These are phyloP conservation scores for Xylaria flabelliformis DNA, from an alignment of 495 filamentous ascomycete genomes.

Conservation along the genomic window DNA sequence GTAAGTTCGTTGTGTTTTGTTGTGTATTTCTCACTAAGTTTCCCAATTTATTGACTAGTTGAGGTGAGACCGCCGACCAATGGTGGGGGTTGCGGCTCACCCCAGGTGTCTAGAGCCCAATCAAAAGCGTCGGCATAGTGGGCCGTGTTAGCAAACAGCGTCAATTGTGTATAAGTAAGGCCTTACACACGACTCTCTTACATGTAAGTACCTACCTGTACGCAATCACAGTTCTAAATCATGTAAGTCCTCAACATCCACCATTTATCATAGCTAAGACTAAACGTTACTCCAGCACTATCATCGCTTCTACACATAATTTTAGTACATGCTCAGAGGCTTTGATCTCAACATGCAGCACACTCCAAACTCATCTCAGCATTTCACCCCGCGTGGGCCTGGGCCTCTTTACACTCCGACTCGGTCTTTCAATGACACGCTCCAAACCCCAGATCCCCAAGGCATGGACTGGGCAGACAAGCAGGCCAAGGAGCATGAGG, in stretches of 20 bases:
- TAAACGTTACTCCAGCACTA: not conserved
- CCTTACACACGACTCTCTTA: not conserved
- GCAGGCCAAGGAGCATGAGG: conserved; percentile 62
- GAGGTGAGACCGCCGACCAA: conserved; percentile 9
- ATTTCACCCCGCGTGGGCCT: conserved; percentile 38
- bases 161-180: not conserved
- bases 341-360: conserved; percentile 31
- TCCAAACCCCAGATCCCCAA: conserved; percentile 33
- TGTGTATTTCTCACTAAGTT: conserved; percentile 6
- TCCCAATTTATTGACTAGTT: not conserved
- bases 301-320: not conserved
- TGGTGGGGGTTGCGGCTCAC: conserved; percentile 34
- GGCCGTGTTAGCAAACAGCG: not conserved
- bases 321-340: not conserved
- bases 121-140: conserved; percentile 20
- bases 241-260: conserved; percentile 7
- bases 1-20: not conserved
- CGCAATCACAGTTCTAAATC: not conserved
- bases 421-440: conserved; percentile 33
- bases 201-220: not conserved
- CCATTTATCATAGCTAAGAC: not conserved
- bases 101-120: conserved; percentile 13
- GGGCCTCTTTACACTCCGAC: conserved; percentile 35
- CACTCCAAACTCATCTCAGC: conserved; percentile 37
- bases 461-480: conserved; percentile 45